Percentiles rank a stretch among this genome's conserved stretches.
phyloP scores from a whole-genome alignment of 805 yeast species.

The Metschnikowia kofuensis region DNA sequence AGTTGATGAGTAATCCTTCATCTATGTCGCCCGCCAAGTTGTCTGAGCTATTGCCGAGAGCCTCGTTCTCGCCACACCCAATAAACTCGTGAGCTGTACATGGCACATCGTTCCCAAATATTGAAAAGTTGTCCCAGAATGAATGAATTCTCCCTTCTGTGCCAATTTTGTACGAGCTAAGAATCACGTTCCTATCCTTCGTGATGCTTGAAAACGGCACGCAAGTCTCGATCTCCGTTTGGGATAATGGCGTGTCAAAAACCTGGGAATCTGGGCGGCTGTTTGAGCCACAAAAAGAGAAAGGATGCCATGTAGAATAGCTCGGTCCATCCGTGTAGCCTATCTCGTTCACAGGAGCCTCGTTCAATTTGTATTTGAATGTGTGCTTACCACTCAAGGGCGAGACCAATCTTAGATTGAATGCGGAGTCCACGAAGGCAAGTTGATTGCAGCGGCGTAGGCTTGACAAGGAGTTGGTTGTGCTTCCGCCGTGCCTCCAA shows the following conservation, averaged over 20 bases:
- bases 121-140: slow-evolving; percentile 20
- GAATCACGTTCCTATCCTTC: slow-evolving; percentile 28
- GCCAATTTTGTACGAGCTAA: slow-evolving; percentile 26
- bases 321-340: background rate
- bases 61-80: background rate
- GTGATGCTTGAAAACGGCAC: slow-evolving; percentile 34
- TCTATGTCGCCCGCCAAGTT: slow-evolving; percentile 7
- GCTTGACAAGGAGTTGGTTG: background rate
- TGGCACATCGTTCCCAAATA: slow-evolving; percentile 28
- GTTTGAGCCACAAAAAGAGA: background rate
- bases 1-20: slow-evolving; percentile 11
- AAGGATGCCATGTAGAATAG: slow-evolving; percentile 8
- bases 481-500: background rate
- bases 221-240: slow-evolving; percentile 58
- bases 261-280: background rate
- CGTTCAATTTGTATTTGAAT: slow-evolving; percentile 43
- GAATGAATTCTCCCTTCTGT: slow-evolving; percentile 17
- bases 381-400: slow-evolving; percentile 38
- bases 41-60: slow-evolving; percentile 5
- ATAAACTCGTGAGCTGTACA: slow-evolving; percentile 5
- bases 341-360: background rate
- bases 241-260: slow-evolving; percentile 36
- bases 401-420: slow-evolving; percentile 32
- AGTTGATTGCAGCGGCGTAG: slow-evolving; percentile 21
- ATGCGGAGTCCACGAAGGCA: slow-evolving; percentile 31